Evolutionary conservation across 179 eudicot genomes (phyloP).

Genomic region (Pouteria campechiana): DNA sequence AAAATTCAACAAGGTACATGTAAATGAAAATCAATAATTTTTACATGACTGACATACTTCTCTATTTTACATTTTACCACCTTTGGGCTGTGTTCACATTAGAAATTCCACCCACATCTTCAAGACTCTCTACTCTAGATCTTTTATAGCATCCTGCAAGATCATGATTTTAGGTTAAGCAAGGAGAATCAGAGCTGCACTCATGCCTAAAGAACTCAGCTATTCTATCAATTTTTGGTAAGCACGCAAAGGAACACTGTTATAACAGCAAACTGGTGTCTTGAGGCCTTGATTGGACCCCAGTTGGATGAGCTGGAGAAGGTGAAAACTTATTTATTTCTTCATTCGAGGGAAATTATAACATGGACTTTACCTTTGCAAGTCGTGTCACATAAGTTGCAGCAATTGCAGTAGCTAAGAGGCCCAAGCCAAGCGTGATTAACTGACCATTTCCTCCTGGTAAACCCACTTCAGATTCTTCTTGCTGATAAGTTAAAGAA

Average conservation of each 20-base stretch:
- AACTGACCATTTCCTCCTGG: conserved; percentile 66
- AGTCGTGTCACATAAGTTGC: conserved; percentile 81
- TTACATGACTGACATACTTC: no score
- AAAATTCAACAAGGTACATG: no score
- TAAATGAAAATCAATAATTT: no score
- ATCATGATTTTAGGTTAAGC: conserved; percentile 4
- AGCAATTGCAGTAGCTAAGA: conserved; percentile 76
- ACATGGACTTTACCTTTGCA: conserved; percentile 51
- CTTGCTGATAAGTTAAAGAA: conserved; percentile 47
- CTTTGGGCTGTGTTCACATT: no score
- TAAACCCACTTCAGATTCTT: conserved; percentile 54
- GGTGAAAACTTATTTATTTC: not conserved
- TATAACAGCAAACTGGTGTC: no score
- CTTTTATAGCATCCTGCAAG: conserved; percentile 77
- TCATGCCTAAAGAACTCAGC: not conserved
- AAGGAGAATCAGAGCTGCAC: not conserved
- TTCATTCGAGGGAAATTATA: not conserved
- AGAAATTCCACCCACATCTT: no score
- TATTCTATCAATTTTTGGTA: no score
- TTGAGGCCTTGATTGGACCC: not conserved
- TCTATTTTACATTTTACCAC: no score
- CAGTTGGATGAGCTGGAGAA: not conserved
- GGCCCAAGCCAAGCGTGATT: conserved; percentile 76
- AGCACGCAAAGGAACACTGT: no score
- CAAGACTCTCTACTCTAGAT: conserved; percentile 48